Percentiles rank a stretch among this genome's conserved stretches.
phyloP scores from a whole-genome alignment of 1,284 basidiomycete genomes.

The Irpex sp. region DNA sequence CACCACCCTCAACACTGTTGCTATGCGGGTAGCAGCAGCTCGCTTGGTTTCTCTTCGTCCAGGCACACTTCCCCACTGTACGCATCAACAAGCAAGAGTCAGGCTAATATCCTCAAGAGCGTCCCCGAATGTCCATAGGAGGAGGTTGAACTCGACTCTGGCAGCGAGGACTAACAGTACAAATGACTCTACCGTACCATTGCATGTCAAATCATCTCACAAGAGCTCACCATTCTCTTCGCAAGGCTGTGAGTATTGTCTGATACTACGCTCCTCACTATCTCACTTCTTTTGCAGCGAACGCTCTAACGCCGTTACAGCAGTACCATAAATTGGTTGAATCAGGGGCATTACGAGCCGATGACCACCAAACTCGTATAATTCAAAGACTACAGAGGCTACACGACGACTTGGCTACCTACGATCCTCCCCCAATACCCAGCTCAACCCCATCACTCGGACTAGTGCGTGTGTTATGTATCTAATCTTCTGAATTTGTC shows the following conservation, averaged over 20 bases:
- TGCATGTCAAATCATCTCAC: neutral
- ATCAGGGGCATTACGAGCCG: constrained; percentile 69
- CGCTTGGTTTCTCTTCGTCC: neutral
- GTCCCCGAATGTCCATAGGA: neutral
- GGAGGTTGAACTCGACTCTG: constrained; percentile 10
- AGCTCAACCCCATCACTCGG: constrained; percentile 30
- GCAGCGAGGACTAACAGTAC: neutral
- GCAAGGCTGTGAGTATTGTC: constrained; percentile 1
- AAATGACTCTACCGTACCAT: neutral
- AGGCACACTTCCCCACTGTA: neutral
- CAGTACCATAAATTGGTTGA: constrained; percentile 78
- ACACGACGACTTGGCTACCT: constrained; percentile 70
- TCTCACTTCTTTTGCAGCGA: neutral
- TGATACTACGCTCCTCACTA: neutral
- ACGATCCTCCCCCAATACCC: constrained; percentile 67
- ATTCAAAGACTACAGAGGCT: constrained; percentile 80
- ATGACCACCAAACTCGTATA: constrained; percentile 84
- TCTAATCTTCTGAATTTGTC: constrained; percentile 1
- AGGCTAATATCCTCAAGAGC: constrained; percentile 6
- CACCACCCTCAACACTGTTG: neutral
- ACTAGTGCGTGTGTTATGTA: constrained; percentile 16
- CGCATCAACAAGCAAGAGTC: constrained; percentile 10
- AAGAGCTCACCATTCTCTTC: neutral
- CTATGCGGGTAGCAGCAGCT: neutral
- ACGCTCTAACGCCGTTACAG: constrained; percentile 44